phyloP scores from a whole-genome alignment of 805 yeast species.

The Nakazawaea holstii region DNA sequence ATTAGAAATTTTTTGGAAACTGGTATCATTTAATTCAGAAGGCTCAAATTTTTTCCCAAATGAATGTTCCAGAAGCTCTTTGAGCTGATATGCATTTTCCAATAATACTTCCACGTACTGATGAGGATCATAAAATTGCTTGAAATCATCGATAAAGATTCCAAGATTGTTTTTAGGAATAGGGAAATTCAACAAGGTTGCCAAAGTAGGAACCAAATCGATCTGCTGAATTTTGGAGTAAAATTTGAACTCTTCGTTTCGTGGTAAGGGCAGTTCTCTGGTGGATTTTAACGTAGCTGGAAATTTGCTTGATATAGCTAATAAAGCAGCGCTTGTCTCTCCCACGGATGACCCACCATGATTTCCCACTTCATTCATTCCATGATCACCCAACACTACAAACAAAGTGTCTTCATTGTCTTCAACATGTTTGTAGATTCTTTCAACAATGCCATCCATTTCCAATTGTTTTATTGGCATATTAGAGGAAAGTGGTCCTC shows the following conservation, averaged over 20 bases:
- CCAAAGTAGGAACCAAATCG: constrained; percentile 67
- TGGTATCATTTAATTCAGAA: neutral
- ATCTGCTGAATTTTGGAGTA: constrained; percentile 54
- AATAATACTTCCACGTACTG: constrained; percentile 29
- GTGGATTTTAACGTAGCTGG: constrained; percentile 17
- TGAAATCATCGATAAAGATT: constrained; percentile 51
- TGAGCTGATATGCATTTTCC: constrained; percentile 57
- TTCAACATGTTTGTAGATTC: constrained; percentile 35
- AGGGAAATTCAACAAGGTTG: constrained; percentile 56
- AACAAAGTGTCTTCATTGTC: constrained; percentile 48
- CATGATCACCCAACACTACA: constrained; percentile 88
- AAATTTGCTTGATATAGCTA: constrained; percentile 63
- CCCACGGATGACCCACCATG: constrained; percentile 95
- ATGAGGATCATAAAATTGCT: constrained; percentile 42
- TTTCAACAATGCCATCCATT: constrained; percentile 67
- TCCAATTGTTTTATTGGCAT: constrained; percentile 83
- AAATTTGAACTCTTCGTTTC: constrained; percentile 44
- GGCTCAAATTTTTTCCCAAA: constrained; percentile 18
- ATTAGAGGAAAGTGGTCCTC: constrained; percentile 77
- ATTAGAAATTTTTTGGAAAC: constrained; percentile 10
- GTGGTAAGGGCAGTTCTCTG: constrained; percentile 31
- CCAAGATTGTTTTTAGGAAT: constrained; percentile 77
- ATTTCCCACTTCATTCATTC: constrained; percentile 92
- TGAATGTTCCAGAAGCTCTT: constrained; percentile 39
- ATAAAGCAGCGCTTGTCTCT: constrained; percentile 84